Percentiles rank a stretch among this genome's conserved stretches.
Conservation (phyloP, 2,329 filamentous ascomycete species). For the Fusarium penzigii region DNA sequence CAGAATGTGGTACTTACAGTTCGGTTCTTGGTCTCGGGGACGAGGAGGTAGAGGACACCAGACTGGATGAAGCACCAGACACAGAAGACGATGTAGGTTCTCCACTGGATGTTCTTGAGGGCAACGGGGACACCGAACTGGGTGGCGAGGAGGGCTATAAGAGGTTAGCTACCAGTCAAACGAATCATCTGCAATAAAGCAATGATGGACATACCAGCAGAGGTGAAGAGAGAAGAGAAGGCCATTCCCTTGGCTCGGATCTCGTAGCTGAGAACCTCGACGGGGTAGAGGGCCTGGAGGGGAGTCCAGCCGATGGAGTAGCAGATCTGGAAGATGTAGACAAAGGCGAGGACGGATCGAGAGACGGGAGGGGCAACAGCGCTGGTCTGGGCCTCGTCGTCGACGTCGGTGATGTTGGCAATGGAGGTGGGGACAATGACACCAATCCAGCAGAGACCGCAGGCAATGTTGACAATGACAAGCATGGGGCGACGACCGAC, state of each 20-base stretch:
- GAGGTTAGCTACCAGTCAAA: not conserved
- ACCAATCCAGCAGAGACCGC: conserved; percentile 50
- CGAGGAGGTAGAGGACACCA: conserved; percentile 47
- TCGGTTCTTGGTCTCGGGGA: conserved; percentile 52
- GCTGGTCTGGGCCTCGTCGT: conserved; percentile 25
- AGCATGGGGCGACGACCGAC: conserved; percentile 54
- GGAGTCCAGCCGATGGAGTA: conserved; percentile 47
- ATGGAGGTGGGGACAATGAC: conserved; percentile 47
- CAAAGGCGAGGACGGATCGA: conserved; percentile 49
- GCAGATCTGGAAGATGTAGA: conserved; percentile 32
- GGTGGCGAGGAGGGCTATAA: conserved; percentile 32
- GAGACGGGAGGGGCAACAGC: conserved; percentile 36
- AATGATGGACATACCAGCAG: conserved; percentile 30
- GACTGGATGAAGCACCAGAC: conserved; percentile 45
- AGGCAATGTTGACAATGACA: conserved; percentile 46
- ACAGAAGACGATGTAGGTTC: conserved; percentile 55
- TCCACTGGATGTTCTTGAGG: conserved; percentile 52
- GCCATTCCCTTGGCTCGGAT: conserved; percentile 59
- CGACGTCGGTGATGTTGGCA: conserved; percentile 32
- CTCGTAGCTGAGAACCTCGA: conserved; percentile 55
- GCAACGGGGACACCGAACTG: conserved; percentile 49
- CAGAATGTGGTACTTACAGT: conserved; percentile 34
- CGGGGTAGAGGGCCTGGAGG: conserved; percentile 47
- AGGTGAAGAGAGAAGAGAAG: conserved; percentile 47
- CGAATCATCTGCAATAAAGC: not conserved